Conservation (phyloP, 208 protist species). For the Naegleria gruberi region DNA sequence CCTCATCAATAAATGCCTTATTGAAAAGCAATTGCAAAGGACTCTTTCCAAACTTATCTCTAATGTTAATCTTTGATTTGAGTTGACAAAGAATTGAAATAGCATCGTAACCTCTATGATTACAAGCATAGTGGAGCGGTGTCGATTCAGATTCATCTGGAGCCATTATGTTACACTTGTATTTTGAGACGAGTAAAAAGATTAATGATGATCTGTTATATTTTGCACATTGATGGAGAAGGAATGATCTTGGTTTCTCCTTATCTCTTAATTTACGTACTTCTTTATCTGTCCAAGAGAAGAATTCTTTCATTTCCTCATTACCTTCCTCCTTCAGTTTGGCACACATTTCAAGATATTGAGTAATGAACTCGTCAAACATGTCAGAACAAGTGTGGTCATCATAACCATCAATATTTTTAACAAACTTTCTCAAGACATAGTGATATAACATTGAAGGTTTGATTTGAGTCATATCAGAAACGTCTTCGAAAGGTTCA, state of each 20-base stretch:
- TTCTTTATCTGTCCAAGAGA: background rate
- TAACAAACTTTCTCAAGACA: background rate
- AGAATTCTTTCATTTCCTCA: background rate
- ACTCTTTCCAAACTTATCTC: slow-evolving; percentile 2
- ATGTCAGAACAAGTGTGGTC: background rate
- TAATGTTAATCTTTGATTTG: background rate
- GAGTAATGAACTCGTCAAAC: background rate
- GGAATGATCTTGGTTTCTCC: background rate
- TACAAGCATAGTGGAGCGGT: slow-evolving; percentile 1
- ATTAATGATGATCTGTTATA: background rate
- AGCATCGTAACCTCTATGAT: background rate
- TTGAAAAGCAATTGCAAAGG: background rate
- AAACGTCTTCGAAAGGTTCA: too few relatives aligned
- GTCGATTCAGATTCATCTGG: background rate
- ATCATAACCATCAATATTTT: background rate
- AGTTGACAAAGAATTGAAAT: background rate
- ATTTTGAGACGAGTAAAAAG: background rate
- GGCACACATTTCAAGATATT: background rate
- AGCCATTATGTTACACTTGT: background rate
- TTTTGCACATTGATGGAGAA: background rate
- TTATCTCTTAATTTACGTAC: background rate
- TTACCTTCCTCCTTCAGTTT: background rate
- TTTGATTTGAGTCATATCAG: background rate
- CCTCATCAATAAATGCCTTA: background rate
- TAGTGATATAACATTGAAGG: background rate